phyloP scores from a whole-genome alignment of 495 filamentous ascomycete species.

The Penicillium waksmanii region DNA sequence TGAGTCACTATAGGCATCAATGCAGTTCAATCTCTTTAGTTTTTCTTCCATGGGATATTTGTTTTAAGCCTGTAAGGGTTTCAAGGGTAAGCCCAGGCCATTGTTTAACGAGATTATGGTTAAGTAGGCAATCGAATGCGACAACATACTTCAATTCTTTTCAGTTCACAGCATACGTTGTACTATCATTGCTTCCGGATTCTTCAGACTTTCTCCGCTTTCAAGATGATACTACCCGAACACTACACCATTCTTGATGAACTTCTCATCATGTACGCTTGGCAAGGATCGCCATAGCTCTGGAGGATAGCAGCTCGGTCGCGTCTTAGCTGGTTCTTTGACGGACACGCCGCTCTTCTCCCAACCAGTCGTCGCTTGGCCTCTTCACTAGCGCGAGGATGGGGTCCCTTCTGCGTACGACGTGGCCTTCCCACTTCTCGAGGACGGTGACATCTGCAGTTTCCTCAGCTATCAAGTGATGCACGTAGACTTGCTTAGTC shows the following conservation, averaged over 20 bases:
- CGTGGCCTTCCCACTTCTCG: conserved; percentile 16
- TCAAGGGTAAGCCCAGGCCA: too few species aligned
- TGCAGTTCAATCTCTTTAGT: conserved; percentile 23
- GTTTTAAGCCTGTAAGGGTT: not conserved
- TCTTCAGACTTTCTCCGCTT: too few species aligned
- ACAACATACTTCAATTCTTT: too few species aligned
- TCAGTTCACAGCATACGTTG: too few species aligned
- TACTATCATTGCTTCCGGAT: too few species aligned
- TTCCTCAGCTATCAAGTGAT: conserved; percentile 62
- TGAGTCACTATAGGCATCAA: conserved; percentile 24
- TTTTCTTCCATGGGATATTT: conserved; percentile 1
- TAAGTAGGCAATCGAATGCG: too few species aligned
- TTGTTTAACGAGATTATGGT: too few species aligned
- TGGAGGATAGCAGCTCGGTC: too few species aligned
- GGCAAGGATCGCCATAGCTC: too few species aligned
- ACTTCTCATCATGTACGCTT: too few species aligned
- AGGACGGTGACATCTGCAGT: conserved; percentile 69
- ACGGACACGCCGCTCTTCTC: not conserved
- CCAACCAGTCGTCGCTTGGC: conserved; percentile 1
- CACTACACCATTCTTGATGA: too few species aligned
- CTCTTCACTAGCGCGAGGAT: conserved; percentile 16
- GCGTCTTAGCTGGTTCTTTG: conserved; percentile 9
- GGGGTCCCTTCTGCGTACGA: not conserved
- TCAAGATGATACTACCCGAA: too few species aligned
- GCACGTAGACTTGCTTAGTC: conserved; percentile 66